phyloP scores from a whole-genome alignment of 108 stramenopile genomes.

The Conticribra weissflogii region DNA sequence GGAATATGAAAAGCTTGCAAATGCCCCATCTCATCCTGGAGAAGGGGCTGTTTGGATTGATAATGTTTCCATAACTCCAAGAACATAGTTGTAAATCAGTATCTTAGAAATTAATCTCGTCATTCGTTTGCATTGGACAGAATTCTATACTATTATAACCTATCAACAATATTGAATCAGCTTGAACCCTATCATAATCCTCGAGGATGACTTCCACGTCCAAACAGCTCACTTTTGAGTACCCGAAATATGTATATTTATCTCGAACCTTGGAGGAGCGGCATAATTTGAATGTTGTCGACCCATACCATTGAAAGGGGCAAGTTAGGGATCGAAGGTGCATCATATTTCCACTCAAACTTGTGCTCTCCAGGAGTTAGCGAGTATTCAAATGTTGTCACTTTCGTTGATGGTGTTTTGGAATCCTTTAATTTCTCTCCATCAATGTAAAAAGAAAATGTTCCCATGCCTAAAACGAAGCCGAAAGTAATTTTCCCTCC shows the following conservation, averaged over 20 bases:
- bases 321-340: background rate
- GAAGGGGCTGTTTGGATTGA: constrained; percentile 28
- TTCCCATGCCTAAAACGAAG: background rate
- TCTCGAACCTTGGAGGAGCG: no score
- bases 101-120: no score
- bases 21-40: background rate
- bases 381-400: background rate
- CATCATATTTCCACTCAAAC: background rate
- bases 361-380: background rate
- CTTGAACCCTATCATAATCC: no score
- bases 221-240: no score
- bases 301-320: background rate
- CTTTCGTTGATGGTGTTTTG: background rate
- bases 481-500: background rate
- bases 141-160: no score
- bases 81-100: background rate
- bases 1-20: background rate
- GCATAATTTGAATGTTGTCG: background rate
- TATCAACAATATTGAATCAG: no score
- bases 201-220: no score
- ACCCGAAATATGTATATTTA: background rate
- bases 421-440: background rate
- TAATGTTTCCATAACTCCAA: constrained; percentile 19
- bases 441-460: background rate
- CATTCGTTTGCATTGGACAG: no score